Evolutionary conservation across 805 yeast species (phyloP), one percentile per base, ranked within the genome.

Genomic region (Saturnispora galanensis): DNA sequence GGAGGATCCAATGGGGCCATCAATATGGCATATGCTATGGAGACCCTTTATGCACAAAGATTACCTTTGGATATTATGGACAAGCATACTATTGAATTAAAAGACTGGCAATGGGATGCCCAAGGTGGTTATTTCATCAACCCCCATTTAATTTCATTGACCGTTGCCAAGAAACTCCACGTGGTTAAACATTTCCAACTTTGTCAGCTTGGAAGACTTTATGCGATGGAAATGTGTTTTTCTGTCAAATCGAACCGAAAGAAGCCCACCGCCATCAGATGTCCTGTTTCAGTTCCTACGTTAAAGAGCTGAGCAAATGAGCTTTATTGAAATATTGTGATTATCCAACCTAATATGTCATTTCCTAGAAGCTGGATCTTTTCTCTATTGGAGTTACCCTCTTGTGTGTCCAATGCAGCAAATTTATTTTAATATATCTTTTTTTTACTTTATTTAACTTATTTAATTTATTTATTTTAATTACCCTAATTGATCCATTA

Each of bases 181-280:
- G 12, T 40, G 12, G 21, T 40, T 9, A 40, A 34, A 18, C 37
- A 36, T 5, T 40, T 40, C 13, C 42, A 40, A 26, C 28, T 40
- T 33, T 40, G 42, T n/a, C 42, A 40, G 26, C 21, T 40, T 10
- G 42, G 42, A 6, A 18, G 42, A 10, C 34, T 40, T 15, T 40
- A 40, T 21, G 18, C 34, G 7, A 11, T 40, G 13, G 42, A 40
- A 7, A 40, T 40, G 42, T 36, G 34, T 34, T 40, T 40, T 26
- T 13, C 26, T 10, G 15, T 31, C 15, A 11, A 31, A 26, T 33
- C 32, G 18, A 21, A 21, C 7, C 16, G 18, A 39, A 39, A 39
- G 12, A 40, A 21, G 7, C 13, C 21, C 10, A 40, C 33, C 26
- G 26, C 26, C 26, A 21, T 21, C 11, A 18, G 42, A 18, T 40